These are phyloP conservation scores for Cordyceps fumosorosea DNA, from an alignment of 2,329 filamentous ascomycete species.

Conservation along the genomic window DNA sequence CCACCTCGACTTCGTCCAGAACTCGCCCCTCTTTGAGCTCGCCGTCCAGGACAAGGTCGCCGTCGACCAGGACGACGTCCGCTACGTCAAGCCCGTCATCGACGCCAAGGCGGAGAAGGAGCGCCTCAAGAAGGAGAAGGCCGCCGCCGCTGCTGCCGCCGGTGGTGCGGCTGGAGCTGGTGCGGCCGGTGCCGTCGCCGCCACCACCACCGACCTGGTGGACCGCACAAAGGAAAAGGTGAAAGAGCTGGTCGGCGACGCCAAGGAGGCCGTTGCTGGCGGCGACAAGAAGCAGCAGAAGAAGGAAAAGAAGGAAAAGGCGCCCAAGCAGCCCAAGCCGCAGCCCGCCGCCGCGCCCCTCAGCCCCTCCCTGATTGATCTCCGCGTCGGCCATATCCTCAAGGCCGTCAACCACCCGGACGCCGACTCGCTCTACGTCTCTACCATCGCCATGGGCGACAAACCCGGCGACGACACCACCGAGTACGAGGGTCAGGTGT, in stretches of 20 bases:
- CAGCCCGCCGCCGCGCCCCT: constrained; percentile 66
- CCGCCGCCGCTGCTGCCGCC: constrained; percentile 53
- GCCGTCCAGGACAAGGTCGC: constrained; percentile 67
- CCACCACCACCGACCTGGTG: constrained; percentile 41
- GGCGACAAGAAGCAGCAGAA: constrained; percentile 57
- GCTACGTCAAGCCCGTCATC: constrained; percentile 81
- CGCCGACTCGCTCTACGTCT: constrained; percentile 91
- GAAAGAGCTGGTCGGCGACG: constrained; percentile 48
- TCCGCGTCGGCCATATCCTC: constrained; percentile 94
- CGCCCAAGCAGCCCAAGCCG: constrained; percentile 65
- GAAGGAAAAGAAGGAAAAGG: constrained; percentile 90
- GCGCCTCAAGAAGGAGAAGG: constrained; percentile 93
- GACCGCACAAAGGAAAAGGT: constrained; percentile 57
- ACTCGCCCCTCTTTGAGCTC: constrained; percentile 68
- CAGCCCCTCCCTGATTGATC: constrained; percentile 81
- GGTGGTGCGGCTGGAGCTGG: constrained; percentile 38
- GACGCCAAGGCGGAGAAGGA: constrained; percentile 96
- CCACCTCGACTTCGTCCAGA: constrained; percentile 91
- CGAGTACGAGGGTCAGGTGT: constrained; percentile 85
- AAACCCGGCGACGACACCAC: constrained; percentile 80
- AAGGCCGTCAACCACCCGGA: constrained; percentile 95
- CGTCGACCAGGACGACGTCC: constrained; percentile 72
- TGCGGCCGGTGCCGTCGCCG: constrained; percentile 41
- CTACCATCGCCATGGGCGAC: constrained; percentile 92
- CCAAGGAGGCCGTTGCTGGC: constrained; percentile 32